phyloP scores from a whole-genome alignment of 2,329 filamentous ascomycete genomes.

The Calonectria hawksworthii region DNA sequence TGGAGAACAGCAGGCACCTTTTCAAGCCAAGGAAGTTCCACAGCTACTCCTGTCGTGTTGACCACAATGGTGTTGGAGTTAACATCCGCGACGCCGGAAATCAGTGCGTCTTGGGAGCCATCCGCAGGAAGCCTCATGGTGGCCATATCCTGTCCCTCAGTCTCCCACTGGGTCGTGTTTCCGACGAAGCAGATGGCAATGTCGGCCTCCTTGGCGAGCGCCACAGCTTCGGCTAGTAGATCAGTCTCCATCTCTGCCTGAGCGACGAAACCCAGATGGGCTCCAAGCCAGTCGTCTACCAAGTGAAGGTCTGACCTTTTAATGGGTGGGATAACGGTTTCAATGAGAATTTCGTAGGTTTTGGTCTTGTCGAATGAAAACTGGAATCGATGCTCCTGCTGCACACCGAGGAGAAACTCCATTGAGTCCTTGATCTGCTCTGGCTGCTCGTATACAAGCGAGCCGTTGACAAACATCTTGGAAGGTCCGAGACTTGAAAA shows the following conservation, averaged over 20 bases:
- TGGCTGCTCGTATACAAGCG: background rate
- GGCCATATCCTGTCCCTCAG: conserved; percentile 75
- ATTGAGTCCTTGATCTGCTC: conserved; percentile 9
- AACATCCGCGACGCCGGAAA: conserved; percentile 65
- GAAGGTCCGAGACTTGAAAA: conserved; percentile 12
- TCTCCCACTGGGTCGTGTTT: conserved; percentile 61
- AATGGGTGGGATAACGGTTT: background rate
- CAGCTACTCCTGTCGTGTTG: conserved; percentile 73
- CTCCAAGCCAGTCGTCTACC: background rate
- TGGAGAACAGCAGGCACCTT: conserved; percentile 71
- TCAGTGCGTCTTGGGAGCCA: conserved; percentile 71
- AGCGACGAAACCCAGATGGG: conserved; percentile 41
- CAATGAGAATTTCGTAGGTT: background rate
- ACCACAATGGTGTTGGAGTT: conserved; percentile 72
- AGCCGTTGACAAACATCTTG: conserved; percentile 11
- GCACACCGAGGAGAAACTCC: conserved; percentile 2
- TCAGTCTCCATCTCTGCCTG: conserved; percentile 46
- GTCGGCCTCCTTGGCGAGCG: conserved; percentile 68
- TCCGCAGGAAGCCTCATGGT: conserved; percentile 74
- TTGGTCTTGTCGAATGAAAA: background rate
- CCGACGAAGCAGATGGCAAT: conserved; percentile 68
- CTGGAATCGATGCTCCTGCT: background rate
- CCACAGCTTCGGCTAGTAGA: conserved; percentile 61
- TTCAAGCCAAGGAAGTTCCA: conserved; percentile 67
- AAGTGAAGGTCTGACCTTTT: conserved; percentile 6